Evolutionary conservation across 176 grass and related monocot genomes (phyloP), one percentile per base, ranked within the genome.

Genomic region (Juncus effusus): DNA sequence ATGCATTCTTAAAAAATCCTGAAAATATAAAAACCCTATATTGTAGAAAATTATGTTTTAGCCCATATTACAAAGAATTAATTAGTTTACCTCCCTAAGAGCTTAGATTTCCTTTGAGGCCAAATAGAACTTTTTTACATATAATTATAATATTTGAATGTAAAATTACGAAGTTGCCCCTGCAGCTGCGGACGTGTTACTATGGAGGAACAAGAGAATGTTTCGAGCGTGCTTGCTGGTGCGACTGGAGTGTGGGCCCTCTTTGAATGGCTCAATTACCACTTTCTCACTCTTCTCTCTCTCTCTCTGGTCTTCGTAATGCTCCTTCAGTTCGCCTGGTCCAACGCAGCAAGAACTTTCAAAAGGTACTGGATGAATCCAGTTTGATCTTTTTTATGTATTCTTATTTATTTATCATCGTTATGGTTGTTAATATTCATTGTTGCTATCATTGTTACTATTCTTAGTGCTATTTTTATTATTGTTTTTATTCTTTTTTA

Each of bases 161-260:
- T 58, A 51, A 81, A 56, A 10, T 40, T 61, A 52, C 38, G 0
- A 9, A 14, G 75, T 66, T 84, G 13, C 70, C 2, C 65, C 50
- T 96, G 74, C 69, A 96, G 92, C 87, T 81, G 92, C 92, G 73
- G 92, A 96, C 88, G 79, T 96, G 19, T 51, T 96, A 15, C 40
- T 96, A 47, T 96, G 92, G 92, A 88, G 92, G 64, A 96, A 96
- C 67, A 96, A 91, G 65, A 88, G 85, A 83, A 91, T 88, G 57
- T 96, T 7, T 88, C 87, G 0, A 88, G 92, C 8, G 82, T 96
- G n/a, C 44, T 91, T 51, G 88, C 70, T 47, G 61, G 76, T 40
- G 79, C 82, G 16, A 91, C 87, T 67, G 76, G 62, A 53, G 69
- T 88, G 3, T 96, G 92, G 92, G 79, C 85, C 56, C 86, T 96